Evolutionary conservation across 768 basidiomycete genomes (phyloP).

Genomic region (Lanmaoa pseudosensibilis): DNA sequence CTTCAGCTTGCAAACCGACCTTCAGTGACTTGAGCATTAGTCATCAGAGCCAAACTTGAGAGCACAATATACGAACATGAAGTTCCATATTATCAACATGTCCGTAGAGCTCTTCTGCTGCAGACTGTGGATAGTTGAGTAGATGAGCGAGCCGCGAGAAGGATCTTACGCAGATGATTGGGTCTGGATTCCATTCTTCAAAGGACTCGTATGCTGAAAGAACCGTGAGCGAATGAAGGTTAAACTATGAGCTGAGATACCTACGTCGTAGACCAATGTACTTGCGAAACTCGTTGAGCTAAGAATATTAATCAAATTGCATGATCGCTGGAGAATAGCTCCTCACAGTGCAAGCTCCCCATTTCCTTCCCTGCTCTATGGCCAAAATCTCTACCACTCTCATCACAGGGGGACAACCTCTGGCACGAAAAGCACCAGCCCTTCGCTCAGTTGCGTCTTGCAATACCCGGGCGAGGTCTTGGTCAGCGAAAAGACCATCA

Average conservation of each 20-base stretch:
- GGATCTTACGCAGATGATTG: constrained; percentile 50
- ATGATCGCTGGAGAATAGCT: not conserved
- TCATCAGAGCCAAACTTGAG: not conserved
- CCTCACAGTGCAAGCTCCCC: constrained; percentile 72
- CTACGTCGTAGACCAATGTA: constrained; percentile 71
- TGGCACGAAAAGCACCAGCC: constrained; percentile 66
- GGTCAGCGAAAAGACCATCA: constrained; percentile 60
- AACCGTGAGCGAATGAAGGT: constrained; percentile 4
- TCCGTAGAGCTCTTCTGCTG: constrained; percentile 65
- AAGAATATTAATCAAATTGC: not conserved
- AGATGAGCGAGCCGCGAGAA: not conserved
- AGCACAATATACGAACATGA: constrained; percentile 46
- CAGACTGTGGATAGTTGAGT: constrained; percentile 39
- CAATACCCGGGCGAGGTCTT: constrained; percentile 60
- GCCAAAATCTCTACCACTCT: constrained; percentile 68
- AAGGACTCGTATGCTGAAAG: constrained; percentile 58
- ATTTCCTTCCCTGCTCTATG: constrained; percentile 63
- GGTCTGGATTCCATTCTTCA: constrained; percentile 70
- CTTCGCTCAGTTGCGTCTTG: constrained; percentile 58
- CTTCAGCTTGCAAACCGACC: constrained; percentile 72
- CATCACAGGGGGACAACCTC: constrained; percentile 66
- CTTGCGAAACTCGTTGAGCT: constrained; percentile 71
- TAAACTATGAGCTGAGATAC: constrained; percentile 10
- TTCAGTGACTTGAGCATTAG: constrained; percentile 19
- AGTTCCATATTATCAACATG: constrained; percentile 81